phyloP scores from a whole-genome alignment of 2,329 filamentous ascomycete species.

The Paracamarosporium sp. region DNA sequence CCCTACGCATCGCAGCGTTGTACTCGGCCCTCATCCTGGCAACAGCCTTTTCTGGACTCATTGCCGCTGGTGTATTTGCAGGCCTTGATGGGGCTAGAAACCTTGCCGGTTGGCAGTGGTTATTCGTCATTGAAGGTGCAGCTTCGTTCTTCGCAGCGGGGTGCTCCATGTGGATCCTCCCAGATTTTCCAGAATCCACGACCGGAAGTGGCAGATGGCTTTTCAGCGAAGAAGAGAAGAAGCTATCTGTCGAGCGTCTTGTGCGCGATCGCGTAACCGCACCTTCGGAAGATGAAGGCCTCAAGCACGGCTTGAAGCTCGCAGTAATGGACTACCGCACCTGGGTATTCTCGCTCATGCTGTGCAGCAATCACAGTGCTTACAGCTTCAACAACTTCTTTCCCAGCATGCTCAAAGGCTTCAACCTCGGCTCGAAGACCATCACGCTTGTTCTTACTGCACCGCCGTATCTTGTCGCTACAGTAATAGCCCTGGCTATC shows the following conservation, averaged over 20 bases:
- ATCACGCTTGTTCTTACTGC: constrained; percentile 16
- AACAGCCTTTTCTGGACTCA: constrained; percentile 55
- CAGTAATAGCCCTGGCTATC: constrained; percentile 16
- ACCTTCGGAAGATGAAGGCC: constrained; percentile 5
- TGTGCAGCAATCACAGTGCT: constrained; percentile 11
- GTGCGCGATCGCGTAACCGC: constrained; percentile 1
- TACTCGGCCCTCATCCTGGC: constrained; percentile 48
- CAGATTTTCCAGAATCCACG: constrained; percentile 10
- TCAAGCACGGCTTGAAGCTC: constrained; percentile 13
- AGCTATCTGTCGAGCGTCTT: constrained; percentile 8
- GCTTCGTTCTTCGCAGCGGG: constrained; percentile 4
- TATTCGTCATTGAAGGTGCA: constrained; percentile 10
- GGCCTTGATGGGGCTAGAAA: background rate
- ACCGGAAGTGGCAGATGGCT: constrained; percentile 10
- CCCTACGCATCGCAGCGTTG: constrained; percentile 25
- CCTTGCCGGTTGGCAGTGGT: constrained; percentile 11
- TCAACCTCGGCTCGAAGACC: constrained; percentile 15
- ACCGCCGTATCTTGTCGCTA: constrained; percentile 18
- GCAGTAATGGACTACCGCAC: constrained; percentile 14
- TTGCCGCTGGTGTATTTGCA: constrained; percentile 5
- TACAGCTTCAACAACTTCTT: constrained; percentile 17
- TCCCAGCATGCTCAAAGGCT: constrained; percentile 10
- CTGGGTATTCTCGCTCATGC: constrained; percentile 14
- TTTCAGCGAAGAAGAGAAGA: constrained; percentile 10
- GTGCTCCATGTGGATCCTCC: constrained; percentile 8